phyloP scores from a whole-genome alignment of 2,329 filamentous ascomycete genomes.

The Cladosporium sp. region DNA sequence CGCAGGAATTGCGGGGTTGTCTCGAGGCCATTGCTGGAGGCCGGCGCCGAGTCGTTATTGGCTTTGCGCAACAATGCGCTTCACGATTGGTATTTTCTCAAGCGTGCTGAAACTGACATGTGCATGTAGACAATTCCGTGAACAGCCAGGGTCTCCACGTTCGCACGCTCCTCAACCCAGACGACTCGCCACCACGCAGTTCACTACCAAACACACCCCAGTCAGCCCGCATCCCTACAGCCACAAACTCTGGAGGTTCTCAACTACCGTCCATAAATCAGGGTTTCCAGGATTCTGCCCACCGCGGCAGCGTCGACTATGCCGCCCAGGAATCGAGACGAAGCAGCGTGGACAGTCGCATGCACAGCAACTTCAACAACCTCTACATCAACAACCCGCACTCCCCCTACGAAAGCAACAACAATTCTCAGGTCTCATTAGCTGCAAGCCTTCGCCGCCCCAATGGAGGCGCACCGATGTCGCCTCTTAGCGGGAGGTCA shows the following conservation, averaged over 20 bases:
- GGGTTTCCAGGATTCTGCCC: slow-evolving; percentile 35
- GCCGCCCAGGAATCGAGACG: slow-evolving; percentile 55
- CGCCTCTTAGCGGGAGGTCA: slow-evolving; percentile 34
- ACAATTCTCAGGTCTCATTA: slow-evolving; percentile 69
- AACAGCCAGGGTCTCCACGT: slow-evolving; percentile 44
- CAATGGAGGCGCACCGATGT: slow-evolving; percentile 41
- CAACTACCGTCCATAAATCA: slow-evolving; percentile 53
- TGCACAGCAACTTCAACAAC: slow-evolving; percentile 65
- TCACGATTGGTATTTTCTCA: slow-evolving; percentile 16
- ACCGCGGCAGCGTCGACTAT: slow-evolving; percentile 45
- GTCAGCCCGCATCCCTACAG: slow-evolving; percentile 33
- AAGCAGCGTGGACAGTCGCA: slow-evolving; percentile 73
- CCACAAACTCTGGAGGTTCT: slow-evolving; percentile 28
- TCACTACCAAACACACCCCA: slow-evolving; percentile 39
- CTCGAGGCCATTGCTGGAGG: too few species aligned
- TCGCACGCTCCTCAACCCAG: slow-evolving; percentile 44
- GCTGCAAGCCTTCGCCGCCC: slow-evolving; percentile 59
- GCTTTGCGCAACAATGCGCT: background rate
- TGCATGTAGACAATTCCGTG: slow-evolving; percentile 30
- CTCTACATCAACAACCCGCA: slow-evolving; percentile 57
- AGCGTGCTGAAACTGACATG: background rate
- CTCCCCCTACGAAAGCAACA: slow-evolving; percentile 69
- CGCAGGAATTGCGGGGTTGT: too few species aligned
- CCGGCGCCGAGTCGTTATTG: too few species aligned
- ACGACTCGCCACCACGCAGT: slow-evolving; percentile 42